A percentile compares a stretch with the other conserved stretches of the same genome.
These are phyloP conservation scores for Yamadazyma phyllophila DNA, from an alignment of 805 yeast species.

Conservation along the genomic window DNA sequence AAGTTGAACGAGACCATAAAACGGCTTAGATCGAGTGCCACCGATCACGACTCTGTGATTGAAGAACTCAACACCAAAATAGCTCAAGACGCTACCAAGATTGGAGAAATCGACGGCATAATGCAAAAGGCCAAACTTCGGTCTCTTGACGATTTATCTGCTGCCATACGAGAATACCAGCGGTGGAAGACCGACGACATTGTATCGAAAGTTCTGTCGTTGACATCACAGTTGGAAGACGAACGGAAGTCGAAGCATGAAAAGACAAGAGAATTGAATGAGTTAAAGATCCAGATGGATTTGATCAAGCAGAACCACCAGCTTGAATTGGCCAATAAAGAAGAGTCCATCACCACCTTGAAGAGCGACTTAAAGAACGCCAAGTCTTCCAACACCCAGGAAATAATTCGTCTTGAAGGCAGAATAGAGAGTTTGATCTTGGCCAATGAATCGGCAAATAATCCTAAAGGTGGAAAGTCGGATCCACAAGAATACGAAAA, in stretches of 20 bases:
- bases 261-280: constrained; percentile 25
- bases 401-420: constrained; percentile 60
- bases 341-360: constrained; percentile 27
- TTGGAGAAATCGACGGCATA: constrained; percentile 39
- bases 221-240: constrained; percentile 21
- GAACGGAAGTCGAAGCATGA: constrained; percentile 22
- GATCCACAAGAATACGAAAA: constrained; percentile 40
- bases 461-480: constrained; percentile 5
- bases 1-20: constrained; percentile 66
- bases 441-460: constrained; percentile 47
- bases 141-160: constrained; percentile 27
- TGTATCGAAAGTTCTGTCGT: constrained; percentile 19
- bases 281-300: constrained; percentile 32
- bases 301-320: constrained; percentile 26
- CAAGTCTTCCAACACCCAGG: constrained; percentile 36
- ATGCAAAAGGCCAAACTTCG: constrained; percentile 26
- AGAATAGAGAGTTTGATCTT: constrained; percentile 68
- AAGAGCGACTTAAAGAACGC: constrained; percentile 28
- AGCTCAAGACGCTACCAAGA: constrained; percentile 27
- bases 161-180: constrained; percentile 10
- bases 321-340: constrained; percentile 35
- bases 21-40: constrained; percentile 43
- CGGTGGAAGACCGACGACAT: constrained; percentile 15
- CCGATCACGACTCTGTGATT: constrained; percentile 29
- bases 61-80: constrained; percentile 28